phyloP scores from a whole-genome alignment of 768 basidiomycete species.

The Mycena metata region DNA sequence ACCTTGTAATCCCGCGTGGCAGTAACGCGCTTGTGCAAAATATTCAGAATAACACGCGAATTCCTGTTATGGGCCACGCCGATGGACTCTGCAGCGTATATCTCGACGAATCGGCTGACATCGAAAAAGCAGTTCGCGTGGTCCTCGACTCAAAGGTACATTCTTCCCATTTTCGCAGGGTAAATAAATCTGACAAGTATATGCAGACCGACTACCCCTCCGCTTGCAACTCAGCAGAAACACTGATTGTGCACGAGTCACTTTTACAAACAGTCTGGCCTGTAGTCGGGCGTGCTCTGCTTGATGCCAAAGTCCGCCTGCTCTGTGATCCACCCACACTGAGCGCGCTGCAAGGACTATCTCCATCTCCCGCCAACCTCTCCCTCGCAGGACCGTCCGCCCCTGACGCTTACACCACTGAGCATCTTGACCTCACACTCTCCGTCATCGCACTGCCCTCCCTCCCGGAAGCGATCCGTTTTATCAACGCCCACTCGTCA shows the following conservation, averaged over 20 bases:
- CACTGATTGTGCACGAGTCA: conserved; percentile 85
- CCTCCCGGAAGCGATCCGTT: conserved; percentile 79
- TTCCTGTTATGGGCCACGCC: conserved; percentile 99
- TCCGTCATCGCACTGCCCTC: conserved; percentile 84
- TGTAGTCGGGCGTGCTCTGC: conserved; percentile 77
- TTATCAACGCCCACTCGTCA: conserved; percentile 94
- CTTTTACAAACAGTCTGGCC: conserved; percentile 85
- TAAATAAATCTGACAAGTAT: background rate
- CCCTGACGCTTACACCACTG: conserved; percentile 82
- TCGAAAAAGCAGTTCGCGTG: conserved; percentile 84
- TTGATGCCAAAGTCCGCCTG: conserved; percentile 78
- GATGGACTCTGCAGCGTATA: conserved; percentile 95
- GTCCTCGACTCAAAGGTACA: conserved; percentile 92
- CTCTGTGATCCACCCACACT: conserved; percentile 82
- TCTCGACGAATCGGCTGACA: conserved; percentile 85
- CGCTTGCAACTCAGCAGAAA: conserved; percentile 95
- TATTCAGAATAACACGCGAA: conserved; percentile 91
- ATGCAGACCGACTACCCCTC: conserved; percentile 91
- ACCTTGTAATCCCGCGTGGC: conserved; percentile 96
- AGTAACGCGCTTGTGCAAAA: conserved; percentile 90
- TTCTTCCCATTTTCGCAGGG: background rate
- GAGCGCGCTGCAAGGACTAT: conserved; percentile 60
- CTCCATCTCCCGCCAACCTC: conserved; percentile 55
- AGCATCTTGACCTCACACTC: conserved; percentile 89
- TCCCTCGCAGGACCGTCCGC: conserved; percentile 66